Percentiles rank a stretch among this genome's conserved stretches.
Evolutionary conservation across 177 flowering plant genomes (phyloP).

Genomic region (Telopea speciosissima): DNA sequence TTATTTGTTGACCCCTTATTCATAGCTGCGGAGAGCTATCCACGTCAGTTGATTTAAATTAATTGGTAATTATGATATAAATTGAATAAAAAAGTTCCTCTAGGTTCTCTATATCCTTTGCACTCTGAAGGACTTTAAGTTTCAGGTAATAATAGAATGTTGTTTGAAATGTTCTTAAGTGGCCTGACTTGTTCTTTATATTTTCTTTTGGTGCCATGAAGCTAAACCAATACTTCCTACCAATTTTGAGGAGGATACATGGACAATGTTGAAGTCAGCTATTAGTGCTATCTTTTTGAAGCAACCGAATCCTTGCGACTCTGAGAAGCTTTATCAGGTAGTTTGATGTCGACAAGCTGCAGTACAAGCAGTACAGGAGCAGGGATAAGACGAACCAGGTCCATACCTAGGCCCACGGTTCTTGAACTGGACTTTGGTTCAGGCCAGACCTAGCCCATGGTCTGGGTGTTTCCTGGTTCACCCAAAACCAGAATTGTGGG

Average conservation of each 20-base stretch:
- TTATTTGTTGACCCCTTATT: no score
- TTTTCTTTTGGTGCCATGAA: conserved; percentile 23
- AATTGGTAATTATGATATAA: background rate
- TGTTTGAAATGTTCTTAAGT: background rate
- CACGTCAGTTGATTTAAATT: no score
- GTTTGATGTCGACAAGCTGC: no score
- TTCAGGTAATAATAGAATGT: conserved; percentile 1
- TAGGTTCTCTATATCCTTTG: background rate
- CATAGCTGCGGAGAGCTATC: no score
- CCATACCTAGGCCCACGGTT: no score
- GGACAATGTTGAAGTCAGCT: conserved; percentile 88
- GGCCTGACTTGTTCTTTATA: conserved; percentile 5
- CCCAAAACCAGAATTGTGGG: no score
- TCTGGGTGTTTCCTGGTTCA: no score
- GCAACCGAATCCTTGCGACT: conserved; percentile 78
- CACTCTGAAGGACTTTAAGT: background rate
- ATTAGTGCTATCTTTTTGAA: conserved; percentile 87
- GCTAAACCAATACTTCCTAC: conserved; percentile 79
- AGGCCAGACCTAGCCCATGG: no score
- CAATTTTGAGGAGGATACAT: conserved; percentile 93
- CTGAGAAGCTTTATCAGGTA: conserved; percentile 92
- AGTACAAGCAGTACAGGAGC: no score
- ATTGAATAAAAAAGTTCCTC: background rate
- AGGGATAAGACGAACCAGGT: no score
- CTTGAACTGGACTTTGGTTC: no score